phyloP scores from a whole-genome alignment of 768 basidiomycete species.

The Phlegmacium glaucopus region DNA sequence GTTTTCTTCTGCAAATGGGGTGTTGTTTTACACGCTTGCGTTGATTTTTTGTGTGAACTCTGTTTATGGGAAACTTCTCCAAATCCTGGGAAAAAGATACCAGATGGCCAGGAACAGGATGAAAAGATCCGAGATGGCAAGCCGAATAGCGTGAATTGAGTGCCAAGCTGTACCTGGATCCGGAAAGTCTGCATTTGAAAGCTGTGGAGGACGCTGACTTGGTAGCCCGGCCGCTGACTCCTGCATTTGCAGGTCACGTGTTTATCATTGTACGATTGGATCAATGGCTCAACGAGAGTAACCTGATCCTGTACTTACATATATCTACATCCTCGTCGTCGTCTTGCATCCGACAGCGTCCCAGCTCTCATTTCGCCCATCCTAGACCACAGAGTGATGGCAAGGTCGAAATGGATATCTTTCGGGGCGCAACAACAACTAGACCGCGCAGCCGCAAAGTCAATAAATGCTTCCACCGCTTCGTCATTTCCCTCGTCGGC shows the following conservation, averaged over 20 bases:
- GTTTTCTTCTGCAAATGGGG: neutral
- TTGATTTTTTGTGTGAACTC: no score
- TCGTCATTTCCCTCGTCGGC: constrained; percentile 45
- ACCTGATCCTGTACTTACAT: constrained; percentile 1
- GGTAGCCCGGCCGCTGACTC: no score
- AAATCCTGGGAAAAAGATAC: no score
- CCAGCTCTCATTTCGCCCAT: neutral
- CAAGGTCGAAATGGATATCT: constrained; percentile 37
- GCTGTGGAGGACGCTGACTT: no score
- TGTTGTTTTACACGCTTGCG: no score
- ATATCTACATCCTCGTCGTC: neutral
- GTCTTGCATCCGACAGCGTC: neutral
- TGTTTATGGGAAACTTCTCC: no score
- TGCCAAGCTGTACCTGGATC: no score
- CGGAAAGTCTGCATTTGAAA: no score
- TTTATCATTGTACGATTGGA: constrained; percentile 8
- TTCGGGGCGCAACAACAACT: constrained; percentile 24
- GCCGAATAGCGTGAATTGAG: no score
- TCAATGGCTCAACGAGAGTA: neutral
- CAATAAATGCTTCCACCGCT: constrained; percentile 19
- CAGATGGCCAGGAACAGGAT: no score
- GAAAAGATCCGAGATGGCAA: no score
- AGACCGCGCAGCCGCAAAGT: constrained; percentile 22
- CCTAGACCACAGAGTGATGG: constrained; percentile 26
- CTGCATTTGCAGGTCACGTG: neutral